Base-by-base conservation (phyloP, 2,329 filamentous ascomycete genomes). In the Fusarium sp. region DNA sequence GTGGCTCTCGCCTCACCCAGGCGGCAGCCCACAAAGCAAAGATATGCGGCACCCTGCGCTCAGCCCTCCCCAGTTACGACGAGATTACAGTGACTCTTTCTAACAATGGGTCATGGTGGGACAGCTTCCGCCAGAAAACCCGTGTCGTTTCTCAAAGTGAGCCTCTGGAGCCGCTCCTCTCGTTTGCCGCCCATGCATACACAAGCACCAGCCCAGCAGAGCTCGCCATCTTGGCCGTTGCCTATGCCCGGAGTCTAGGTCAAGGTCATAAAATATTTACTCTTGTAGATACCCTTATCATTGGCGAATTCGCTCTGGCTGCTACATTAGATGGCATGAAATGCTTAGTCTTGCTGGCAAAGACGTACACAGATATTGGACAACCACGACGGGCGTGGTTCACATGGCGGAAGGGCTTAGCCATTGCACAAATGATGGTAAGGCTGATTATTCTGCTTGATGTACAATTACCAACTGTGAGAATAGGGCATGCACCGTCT, bases 401-500 rank as follows among this genome's bases (percentile, higher is more conserved):
- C 7, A 38, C 56, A 5, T 58, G 56, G 56, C 56, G 56, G 9
- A 58, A 40, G 7, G 56, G 56, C 1, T 20, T 58, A 25, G 56
- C 56, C 22, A 58, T 58, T 58, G 35, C 56, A 4, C 56, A 58
- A 10, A 58, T 58, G 56, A 58, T 33, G n/a, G 52, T 33, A 17
- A 9, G 30, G 15, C 1, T 22, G 17, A 4, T 25, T 22, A 3
- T 17, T 9, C 20, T 9, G 2, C 27, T 5, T 15, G 1, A 0
- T 2, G 6, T 35, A 20, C 32, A 14, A 33, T 25, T 32, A 2
- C 52, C 14, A 15, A 56, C 27, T 1, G 7, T 32, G 7, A 22
- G 8, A 22, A 14, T 22, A 56, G 56, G 56, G 56, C 10, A 38
- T 40, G 35, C 56, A 38, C 20, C 33, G 35, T 12, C 9, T 30